Evolutionary conservation across 1,284 basidiomycete species (phyloP).

Genomic region (Uromyces viciae-fabae): DNA sequence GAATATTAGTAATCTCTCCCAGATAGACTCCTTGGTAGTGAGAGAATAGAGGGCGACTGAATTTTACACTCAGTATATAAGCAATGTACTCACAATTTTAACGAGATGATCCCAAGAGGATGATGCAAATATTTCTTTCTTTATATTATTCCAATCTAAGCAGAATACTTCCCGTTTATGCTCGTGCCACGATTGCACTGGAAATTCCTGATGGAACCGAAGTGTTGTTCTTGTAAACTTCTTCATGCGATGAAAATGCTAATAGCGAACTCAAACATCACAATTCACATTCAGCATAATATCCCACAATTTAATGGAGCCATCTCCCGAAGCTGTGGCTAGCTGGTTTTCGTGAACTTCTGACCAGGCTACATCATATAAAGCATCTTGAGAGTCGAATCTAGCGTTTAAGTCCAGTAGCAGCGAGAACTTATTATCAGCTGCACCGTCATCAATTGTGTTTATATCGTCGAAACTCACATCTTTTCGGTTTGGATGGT

Average conservation of each 20-base stretch:
- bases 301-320: constrained; percentile 87
- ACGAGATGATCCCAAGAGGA: constrained; percentile 88
- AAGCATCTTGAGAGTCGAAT: constrained; percentile 87
- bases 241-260: neutral
- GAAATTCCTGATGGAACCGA: constrained; percentile 65
- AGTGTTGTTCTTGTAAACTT: constrained; percentile 48
- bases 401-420: constrained; percentile 59
- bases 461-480: constrained; percentile 15
- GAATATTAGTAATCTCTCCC: neutral
- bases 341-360: constrained; percentile 93
- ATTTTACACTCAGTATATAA: neutral
- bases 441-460: constrained; percentile 7
- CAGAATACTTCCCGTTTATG: constrained; percentile 87
- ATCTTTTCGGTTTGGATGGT: constrained; percentile 8
- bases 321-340: constrained; percentile 82
- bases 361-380: constrained; percentile 89
- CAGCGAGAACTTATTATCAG: constrained; percentile 46
- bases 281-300: constrained; percentile 72
- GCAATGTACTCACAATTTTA: constrained; percentile 67
- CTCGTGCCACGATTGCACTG: constrained; percentile 87
- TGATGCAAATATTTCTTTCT: constrained; percentile 74
- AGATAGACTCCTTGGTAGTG: neutral
- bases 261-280: constrained; percentile 2
- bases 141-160: constrained; percentile 94
- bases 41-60: neutral